Evolutionary conservation across 805 yeast species (phyloP).

Genomic region (Candida schatavii): DNA sequence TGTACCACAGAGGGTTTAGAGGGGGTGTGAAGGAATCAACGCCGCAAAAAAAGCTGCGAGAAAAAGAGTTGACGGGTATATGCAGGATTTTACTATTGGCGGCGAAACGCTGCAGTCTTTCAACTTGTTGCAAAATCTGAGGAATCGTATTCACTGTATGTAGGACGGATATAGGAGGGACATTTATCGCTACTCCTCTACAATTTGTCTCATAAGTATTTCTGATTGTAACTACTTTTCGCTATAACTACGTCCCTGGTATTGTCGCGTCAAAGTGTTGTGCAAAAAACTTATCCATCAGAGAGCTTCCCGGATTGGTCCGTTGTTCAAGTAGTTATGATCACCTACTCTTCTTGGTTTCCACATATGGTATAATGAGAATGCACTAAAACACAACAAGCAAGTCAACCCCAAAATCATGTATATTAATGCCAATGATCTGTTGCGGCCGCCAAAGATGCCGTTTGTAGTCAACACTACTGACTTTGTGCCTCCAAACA

Average conservation of each 20-base stretch:
- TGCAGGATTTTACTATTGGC: not conserved
- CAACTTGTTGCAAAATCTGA: no score
- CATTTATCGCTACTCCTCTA: no score
- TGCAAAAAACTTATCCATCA: no score
- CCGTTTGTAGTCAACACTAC: slow-evolving; percentile 78
- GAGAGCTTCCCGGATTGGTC: slow-evolving; percentile 4
- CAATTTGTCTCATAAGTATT: no score
- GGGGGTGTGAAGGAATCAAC: not conserved
- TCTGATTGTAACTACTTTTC: no score
- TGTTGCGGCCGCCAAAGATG: slow-evolving; percentile 83
- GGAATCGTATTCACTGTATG: not conserved
- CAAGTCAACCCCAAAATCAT: slow-evolving; percentile 79
- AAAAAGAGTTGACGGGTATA: not conserved
- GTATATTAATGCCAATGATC: slow-evolving; percentile 81
- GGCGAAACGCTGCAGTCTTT: not conserved
- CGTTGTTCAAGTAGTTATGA: slow-evolving; percentile 52
- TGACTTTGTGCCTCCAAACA: slow-evolving; percentile 87
- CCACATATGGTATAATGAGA: slow-evolving; percentile 76
- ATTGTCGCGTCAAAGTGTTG: no score
- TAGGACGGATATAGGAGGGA: no score
- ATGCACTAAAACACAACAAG: slow-evolving; percentile 66
- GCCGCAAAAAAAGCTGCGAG: not conserved
- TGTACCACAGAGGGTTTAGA: no score
- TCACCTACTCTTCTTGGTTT: slow-evolving; percentile 86
- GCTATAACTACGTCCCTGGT: no score